These are phyloP conservation scores for Zopfochytrium polystomum DNA, from an alignment of 371 early-diverging fungal genomes.

Conservation along the genomic window DNA sequence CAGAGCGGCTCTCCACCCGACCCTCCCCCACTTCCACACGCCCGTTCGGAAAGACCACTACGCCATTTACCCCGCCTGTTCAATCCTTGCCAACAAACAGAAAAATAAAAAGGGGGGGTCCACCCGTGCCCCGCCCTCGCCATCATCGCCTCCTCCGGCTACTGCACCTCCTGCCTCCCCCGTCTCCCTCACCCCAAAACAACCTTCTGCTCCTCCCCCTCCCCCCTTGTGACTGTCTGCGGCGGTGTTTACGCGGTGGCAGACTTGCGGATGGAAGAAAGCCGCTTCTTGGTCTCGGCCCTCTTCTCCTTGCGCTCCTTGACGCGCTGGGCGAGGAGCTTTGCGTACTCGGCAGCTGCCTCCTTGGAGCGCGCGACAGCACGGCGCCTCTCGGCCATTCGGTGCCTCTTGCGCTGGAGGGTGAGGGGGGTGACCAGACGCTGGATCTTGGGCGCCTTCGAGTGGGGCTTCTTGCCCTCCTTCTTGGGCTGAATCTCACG, in stretches of 20 bases:
- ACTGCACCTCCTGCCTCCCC: no score
- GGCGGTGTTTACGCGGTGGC: slow-evolving; percentile 37
- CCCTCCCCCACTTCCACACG: no score
- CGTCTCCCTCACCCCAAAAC: no score
- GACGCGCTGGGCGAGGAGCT: slow-evolving; percentile 84
- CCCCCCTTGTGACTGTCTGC: no score
- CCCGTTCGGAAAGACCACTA: no score
- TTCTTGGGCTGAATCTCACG: slow-evolving; percentile 89
- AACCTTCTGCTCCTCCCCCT: no score
- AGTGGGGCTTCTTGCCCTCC: slow-evolving; percentile 75
- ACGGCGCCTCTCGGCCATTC: slow-evolving; percentile 78
- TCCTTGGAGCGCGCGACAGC: slow-evolving; percentile 75
- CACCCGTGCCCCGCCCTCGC: no score
- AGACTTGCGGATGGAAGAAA: slow-evolving; percentile 46
- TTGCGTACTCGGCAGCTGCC: slow-evolving; percentile 88
- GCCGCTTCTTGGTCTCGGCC: slow-evolving; percentile 45
- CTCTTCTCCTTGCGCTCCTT: slow-evolving; percentile 70
- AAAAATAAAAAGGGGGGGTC: no score
- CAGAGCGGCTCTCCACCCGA: no score
- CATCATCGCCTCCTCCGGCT: no score
- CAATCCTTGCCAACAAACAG: no score
- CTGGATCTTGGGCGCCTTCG: slow-evolving; percentile 97
- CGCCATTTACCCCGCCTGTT: no score
- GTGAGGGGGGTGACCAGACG: slow-evolving; percentile 93
- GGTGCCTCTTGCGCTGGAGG: slow-evolving; percentile 90